Evolutionary conservation across 2,329 filamentous ascomycete species (phyloP).

Genomic region (Trichophaea hybrida): DNA sequence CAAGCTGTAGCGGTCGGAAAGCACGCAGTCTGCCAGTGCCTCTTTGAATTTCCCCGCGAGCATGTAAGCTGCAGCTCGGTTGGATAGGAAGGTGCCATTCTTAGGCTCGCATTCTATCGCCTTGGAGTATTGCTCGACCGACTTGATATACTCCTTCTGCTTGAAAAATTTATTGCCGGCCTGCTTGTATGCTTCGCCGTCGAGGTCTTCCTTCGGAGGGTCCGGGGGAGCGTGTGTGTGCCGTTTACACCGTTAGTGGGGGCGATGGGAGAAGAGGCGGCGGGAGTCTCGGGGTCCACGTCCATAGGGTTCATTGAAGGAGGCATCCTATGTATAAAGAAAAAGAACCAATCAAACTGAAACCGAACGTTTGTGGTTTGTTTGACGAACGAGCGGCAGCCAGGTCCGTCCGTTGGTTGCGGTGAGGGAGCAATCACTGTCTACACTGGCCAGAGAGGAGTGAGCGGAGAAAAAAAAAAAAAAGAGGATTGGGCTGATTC

Average conservation of each 20-base stretch:
- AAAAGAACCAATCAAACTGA: background rate
- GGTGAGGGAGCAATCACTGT: too few relatives aligned
- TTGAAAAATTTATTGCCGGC: constrained; percentile 96
- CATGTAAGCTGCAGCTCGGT: constrained; percentile 89
- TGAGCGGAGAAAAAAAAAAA: constrained; percentile 7
- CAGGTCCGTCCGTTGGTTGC: background rate
- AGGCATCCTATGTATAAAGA: background rate
- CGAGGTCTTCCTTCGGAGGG: constrained; percentile 38
- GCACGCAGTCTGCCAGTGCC: constrained; percentile 75
- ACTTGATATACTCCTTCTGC: constrained; percentile 73
- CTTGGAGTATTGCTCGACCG: constrained; percentile 88
- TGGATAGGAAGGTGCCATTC: constrained; percentile 81
- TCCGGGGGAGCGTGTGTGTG: constrained; percentile 19
- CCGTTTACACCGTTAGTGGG: constrained; percentile 19
- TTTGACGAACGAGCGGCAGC: too few relatives aligned
- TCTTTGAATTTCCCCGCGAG: constrained; percentile 58
- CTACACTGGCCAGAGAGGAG: background rate
- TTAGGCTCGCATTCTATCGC: constrained; percentile 76
- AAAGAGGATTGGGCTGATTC: constrained; percentile 9
- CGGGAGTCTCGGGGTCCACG: constrained; percentile 13
- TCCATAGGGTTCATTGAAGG: constrained; percentile 15
- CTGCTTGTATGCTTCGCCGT: constrained; percentile 83
- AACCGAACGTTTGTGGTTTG: too few relatives aligned
- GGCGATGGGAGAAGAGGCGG: background rate
- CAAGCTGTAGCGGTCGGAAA: constrained; percentile 69